Percentiles rank a stretch among this genome's conserved stretches.
Conservation (phyloP, 2,329 filamentous ascomycete genomes). For the Penicillium sp. region DNA sequence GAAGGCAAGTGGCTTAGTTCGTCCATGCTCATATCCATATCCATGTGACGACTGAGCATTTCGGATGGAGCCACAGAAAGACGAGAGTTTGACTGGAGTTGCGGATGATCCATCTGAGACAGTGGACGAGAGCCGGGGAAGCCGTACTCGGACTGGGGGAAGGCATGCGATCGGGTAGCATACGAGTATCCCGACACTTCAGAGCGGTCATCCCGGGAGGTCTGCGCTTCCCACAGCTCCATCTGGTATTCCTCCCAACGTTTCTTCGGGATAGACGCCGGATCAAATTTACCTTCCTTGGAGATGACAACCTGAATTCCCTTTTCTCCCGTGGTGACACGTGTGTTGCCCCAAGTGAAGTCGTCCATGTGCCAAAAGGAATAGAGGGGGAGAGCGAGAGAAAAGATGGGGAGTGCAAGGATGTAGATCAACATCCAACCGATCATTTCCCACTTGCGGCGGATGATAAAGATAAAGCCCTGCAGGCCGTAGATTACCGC, state of each 20-base stretch:
- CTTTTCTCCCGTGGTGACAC: conserved; percentile 89
- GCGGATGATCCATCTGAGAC: conserved; percentile 52
- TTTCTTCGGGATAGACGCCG: conserved; percentile 86
- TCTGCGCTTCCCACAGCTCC: conserved; percentile 94
- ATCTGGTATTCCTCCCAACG: conserved; percentile 99
- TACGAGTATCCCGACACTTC: conserved; percentile 94
- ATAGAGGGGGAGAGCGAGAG: conserved; percentile 83
- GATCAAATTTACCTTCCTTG: conserved; percentile 97
- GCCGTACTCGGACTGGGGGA: conserved; percentile 64
- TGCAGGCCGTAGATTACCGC: conserved; percentile 97
- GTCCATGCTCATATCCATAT: conserved; percentile 70
- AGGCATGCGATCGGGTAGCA: conserved; percentile 69
- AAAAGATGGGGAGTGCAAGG: conserved; percentile 83
- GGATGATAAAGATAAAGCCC: conserved; percentile 91
- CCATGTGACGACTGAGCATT: conserved; percentile 57
- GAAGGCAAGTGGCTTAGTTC: conserved; percentile 71
- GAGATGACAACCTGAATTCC: conserved; percentile 89
- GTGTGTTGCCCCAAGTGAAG: conserved; percentile 98
- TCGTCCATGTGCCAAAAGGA: conserved; percentile 99
- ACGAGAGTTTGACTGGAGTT: conserved; percentile 54
- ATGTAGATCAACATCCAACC: conserved; percentile 99
- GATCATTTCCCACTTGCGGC: conserved; percentile 98
- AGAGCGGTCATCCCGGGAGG: conserved; percentile 72
- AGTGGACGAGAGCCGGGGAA: conserved; percentile 57
- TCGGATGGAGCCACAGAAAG: conserved; percentile 77